phyloP scores from a whole-genome alignment of 768 basidiomycete species.

The Hydnomerulius pinastri region DNA sequence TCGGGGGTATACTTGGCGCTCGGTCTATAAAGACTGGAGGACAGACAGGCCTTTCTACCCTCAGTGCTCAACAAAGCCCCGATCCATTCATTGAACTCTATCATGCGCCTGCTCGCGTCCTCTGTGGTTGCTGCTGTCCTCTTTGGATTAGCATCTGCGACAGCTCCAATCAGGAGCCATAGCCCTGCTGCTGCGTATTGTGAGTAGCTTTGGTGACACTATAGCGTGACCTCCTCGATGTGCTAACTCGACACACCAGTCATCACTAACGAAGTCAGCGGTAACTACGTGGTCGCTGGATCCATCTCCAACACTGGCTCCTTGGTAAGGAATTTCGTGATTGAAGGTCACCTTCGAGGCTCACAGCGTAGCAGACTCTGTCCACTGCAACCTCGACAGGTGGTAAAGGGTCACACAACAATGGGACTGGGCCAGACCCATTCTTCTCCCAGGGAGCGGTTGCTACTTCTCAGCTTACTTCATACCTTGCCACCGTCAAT shows the following conservation, averaged over 20 bases:
- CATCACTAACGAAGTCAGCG: slow-evolving; percentile 49
- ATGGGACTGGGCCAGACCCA: slow-evolving; percentile 37
- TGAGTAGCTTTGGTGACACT: neutral
- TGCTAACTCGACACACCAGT: slow-evolving; percentile 33
- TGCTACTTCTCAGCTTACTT: slow-evolving; percentile 36
- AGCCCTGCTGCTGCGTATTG: neutral
- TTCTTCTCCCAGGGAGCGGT: slow-evolving; percentile 45
- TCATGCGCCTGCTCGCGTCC: neutral
- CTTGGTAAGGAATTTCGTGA: slow-evolving; percentile 29
- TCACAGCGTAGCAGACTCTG: no score
- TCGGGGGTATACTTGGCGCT: no score
- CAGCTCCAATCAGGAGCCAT: neutral
- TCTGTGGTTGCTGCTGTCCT: neutral
- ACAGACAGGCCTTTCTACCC: no score
- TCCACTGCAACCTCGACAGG: slow-evolving; percentile 32
- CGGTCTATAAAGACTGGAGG: no score
- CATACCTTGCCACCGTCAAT: slow-evolving; percentile 39
- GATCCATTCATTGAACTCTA: neutral
- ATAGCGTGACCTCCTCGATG: neutral
- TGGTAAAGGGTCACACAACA: slow-evolving; percentile 38
- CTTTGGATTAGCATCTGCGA: neutral
- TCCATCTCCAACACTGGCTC: slow-evolving; percentile 44
- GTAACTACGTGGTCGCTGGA: slow-evolving; percentile 46
- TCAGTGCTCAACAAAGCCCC: no score
- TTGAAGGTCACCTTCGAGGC: no score